Conservation (phyloP, 345 rosid genomes). For the Garcia nutans region DNA sequence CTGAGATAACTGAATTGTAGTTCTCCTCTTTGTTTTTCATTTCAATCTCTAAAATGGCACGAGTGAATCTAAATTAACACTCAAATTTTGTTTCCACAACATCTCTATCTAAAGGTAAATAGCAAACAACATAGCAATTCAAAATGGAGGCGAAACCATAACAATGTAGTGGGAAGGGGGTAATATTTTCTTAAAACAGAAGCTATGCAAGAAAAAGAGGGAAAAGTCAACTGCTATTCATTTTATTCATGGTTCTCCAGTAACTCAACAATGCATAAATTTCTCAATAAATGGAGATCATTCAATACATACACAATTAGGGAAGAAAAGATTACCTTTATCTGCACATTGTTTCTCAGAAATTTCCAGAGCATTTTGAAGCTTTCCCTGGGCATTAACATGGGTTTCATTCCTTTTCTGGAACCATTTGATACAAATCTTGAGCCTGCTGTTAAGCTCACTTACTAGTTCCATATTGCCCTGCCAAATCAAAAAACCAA, state of each 20-base stretch:
- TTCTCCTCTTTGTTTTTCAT: slow-evolving; percentile 56
- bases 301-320: background rate
- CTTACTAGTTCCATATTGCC: slow-evolving; percentile 54
- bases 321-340: slow-evolving; percentile 38
- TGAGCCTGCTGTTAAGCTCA: slow-evolving; percentile 65
- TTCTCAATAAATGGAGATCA: slow-evolving; percentile 1
- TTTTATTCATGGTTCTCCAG: background rate
- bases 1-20: slow-evolving; percentile 35
- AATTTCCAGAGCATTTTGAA: slow-evolving; percentile 52
- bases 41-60: slow-evolving; percentile 47
- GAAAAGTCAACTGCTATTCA: background rate
- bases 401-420: slow-evolving; percentile 61
- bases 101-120: background rate
- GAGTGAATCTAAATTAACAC: slow-evolving; percentile 15
- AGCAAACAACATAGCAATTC: slow-evolving; percentile 3
- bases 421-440: slow-evolving; percentile 74
- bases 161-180: background rate
- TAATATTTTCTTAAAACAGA: background rate
- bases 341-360: slow-evolving; percentile 53
- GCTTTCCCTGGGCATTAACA: slow-evolving; percentile 53
- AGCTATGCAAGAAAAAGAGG: background rate
- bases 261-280: background rate
- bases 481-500: slow-evolving; percentile 34
- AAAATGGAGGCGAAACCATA: background rate
- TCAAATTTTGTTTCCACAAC: background rate